Conservation (phyloP, 2,329 filamentous ascomycete species). For the Fonsecaea erecta region DNA sequence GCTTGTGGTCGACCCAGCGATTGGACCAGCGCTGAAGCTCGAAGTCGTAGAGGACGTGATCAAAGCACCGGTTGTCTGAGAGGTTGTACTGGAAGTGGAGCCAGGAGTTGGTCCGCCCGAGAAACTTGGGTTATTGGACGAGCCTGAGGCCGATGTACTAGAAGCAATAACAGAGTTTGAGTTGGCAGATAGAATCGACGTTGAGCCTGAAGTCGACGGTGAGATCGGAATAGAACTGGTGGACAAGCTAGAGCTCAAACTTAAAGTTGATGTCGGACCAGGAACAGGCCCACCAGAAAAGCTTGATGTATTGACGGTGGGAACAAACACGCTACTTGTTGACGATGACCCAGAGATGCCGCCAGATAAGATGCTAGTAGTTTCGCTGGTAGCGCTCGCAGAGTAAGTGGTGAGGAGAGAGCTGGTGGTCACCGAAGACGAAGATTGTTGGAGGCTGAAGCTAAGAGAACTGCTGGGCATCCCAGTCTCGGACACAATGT, state of each 20-base stretch:
- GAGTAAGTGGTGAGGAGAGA: not conserved
- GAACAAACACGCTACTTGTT: not conserved
- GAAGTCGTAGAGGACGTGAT: not conserved
- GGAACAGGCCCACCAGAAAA: not conserved
- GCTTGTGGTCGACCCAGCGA: not conserved
- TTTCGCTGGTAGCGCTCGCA: not conserved
- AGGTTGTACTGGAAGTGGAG: not conserved
- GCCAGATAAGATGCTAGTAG: not conserved
- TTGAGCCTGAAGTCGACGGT: not conserved
- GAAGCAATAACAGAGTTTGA: not conserved
- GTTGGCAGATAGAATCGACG: not conserved
- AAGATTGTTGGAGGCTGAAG: not conserved
- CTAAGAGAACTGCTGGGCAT: not conserved
- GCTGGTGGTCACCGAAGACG: not conserved
- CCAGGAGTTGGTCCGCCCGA: not conserved
- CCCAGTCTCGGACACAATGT: not conserved
- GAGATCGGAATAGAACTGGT: slow-evolving; percentile 10
- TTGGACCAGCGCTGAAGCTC: not conserved
- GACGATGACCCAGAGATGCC: not conserved
- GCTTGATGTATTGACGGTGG: not conserved
- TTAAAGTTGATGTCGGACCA: slow-evolving; percentile 2
- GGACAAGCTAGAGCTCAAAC: slow-evolving; percentile 4
- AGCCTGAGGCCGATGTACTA: slow-evolving; percentile 1
- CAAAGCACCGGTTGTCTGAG: not conserved
- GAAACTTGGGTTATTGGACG: not conserved